Conservation (phyloP, 2,329 filamentous ascomycete species). For the Verticillium dahliae region DNA sequence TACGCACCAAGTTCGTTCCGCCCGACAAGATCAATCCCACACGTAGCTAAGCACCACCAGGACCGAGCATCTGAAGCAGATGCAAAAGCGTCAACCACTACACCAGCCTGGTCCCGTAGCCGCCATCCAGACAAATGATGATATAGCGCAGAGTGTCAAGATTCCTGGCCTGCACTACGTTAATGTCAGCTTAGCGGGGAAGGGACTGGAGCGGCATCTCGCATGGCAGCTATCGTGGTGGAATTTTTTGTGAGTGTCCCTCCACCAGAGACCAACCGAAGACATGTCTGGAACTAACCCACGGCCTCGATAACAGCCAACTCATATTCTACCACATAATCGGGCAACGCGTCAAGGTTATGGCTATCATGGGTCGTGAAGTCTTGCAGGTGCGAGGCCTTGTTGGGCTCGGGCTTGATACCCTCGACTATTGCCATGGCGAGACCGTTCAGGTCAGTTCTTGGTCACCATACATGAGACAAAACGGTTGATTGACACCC, state of each 20-base stretch:
- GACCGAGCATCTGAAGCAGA: slow-evolving; percentile 66
- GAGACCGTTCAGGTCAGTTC: slow-evolving; percentile 46
- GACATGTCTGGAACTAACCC: neutral
- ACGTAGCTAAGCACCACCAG: slow-evolving; percentile 26
- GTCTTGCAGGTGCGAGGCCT: slow-evolving; percentile 70
- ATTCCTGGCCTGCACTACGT: slow-evolving; percentile 59
- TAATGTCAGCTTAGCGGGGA: slow-evolving; percentile 69
- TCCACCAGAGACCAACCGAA: neutral
- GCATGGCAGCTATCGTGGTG: slow-evolving; percentile 62
- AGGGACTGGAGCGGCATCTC: slow-evolving; percentile 61
- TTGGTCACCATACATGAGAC: neutral
- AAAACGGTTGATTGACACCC: neutral
- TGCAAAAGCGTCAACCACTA: slow-evolving; percentile 41
- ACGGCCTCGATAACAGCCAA: slow-evolving; percentile 31
- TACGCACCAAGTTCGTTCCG: slow-evolving; percentile 59
- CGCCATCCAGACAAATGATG: slow-evolving; percentile 39
- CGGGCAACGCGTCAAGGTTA: slow-evolving; percentile 63
- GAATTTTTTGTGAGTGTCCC: slow-evolving; percentile 48
- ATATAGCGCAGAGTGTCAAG: slow-evolving; percentile 47
- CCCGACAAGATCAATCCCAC: neutral
- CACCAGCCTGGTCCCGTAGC: slow-evolving; percentile 12
- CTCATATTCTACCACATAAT: slow-evolving; percentile 56
- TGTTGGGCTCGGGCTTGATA: slow-evolving; percentile 61
- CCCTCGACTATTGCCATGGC: slow-evolving; percentile 57
- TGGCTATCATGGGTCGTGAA: slow-evolving; percentile 60